Conservation (phyloP, 2,329 filamentous ascomycete species). For the Colletotrichum plurivorum region DNA sequence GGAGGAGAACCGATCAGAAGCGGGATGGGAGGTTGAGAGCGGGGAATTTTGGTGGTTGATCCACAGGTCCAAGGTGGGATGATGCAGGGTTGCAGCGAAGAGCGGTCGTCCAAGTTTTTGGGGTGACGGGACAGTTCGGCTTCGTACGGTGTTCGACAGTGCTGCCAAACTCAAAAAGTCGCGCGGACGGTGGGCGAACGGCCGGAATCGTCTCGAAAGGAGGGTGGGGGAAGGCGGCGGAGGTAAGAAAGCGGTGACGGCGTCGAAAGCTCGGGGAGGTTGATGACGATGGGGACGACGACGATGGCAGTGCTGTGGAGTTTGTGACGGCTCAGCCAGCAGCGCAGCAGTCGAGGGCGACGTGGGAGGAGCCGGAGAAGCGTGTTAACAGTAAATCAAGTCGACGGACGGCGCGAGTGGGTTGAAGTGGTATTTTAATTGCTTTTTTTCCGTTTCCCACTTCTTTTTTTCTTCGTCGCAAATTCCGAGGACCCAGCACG, state of each 20-base stretch:
- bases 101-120: constrained; percentile 28
- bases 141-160: constrained; percentile 34
- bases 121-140: constrained; percentile 17
- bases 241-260: background rate
- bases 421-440: constrained; percentile 28
- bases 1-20: constrained; percentile 33
- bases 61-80: constrained; percentile 39
- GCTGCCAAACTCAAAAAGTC: constrained; percentile 21
- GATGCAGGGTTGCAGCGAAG: constrained; percentile 40
- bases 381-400: constrained; percentile 18
- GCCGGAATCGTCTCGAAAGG: constrained; percentile 5
- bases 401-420: constrained; percentile 15
- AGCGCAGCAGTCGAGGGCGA: constrained; percentile 4
- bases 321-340: constrained; percentile 10
- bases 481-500: constrained; percentile 33
- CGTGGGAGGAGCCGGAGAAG: background rate
- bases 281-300: background rate
- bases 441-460: constrained; percentile 30
- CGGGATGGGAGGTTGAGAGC: constrained; percentile 39
- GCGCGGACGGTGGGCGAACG: constrained; percentile 14
- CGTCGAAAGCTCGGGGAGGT: background rate
- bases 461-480: constrained; percentile 27
- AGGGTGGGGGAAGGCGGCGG: constrained; percentile 3
- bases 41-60: constrained; percentile 39
- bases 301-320: constrained; percentile 3